A percentile compares a stretch with the other conserved stretches of the same genome.
These are phyloP conservation scores for Hypomontagnella submonticulosa DNA, from an alignment of 495 filamentous ascomycete genomes.

Conservation along the genomic window DNA sequence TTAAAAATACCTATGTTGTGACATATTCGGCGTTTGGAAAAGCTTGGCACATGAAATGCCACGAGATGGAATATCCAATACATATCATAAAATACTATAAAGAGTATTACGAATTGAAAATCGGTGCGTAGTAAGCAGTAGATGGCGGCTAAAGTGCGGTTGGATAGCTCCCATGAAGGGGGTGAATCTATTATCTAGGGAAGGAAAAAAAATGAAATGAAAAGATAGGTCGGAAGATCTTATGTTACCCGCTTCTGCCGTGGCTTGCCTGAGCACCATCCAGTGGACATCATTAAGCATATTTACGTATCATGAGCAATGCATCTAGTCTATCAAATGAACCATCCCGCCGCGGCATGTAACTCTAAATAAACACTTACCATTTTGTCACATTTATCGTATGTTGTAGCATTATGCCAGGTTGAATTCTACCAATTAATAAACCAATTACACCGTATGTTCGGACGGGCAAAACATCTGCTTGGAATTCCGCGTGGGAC, in stretches of 20 bases:
- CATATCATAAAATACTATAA: not conserved
- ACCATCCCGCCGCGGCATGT: conserved; percentile 10
- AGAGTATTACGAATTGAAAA: conserved; percentile 9
- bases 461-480: conserved; percentile 25
- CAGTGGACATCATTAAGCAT: no score
- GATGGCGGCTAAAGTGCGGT: conserved; percentile 32
- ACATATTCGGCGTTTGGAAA: no score
- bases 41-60: no score
- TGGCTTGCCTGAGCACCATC: conserved; percentile 14
- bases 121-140: conserved; percentile 40
- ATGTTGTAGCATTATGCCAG: not conserved
- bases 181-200: conserved; percentile 1
- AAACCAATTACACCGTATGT: not conserved
- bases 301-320: conserved; percentile 14
- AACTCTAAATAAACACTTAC: conserved; percentile 18
- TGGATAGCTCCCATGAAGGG: conserved; percentile 2
- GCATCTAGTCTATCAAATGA: conserved; percentile 19
- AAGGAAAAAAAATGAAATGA: not conserved
- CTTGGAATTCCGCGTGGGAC: conserved; percentile 7
- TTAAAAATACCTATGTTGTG: not conserved
- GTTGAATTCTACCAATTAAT: conserved; percentile 18
- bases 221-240: not conserved
- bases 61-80: no score
- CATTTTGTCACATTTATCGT: conserved; percentile 1
- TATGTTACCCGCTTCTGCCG: conserved; percentile 17